Evolutionary conservation across 495 filamentous ascomycete genomes (phyloP).

Genomic region (Penicillium pulvis): DNA sequence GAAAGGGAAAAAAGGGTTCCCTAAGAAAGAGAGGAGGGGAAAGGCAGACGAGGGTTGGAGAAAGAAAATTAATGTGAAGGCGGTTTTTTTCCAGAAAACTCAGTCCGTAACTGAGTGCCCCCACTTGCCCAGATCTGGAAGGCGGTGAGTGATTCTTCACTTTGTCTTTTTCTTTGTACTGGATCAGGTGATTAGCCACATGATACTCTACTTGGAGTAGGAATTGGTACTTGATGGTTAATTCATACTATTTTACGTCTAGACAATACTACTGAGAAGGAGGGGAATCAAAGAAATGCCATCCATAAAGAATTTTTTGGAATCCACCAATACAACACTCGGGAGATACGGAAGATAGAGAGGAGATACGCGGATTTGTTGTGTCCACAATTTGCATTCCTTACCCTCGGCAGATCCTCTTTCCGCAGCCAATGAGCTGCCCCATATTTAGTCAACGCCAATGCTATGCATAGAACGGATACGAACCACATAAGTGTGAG

Average conservation of each 20-base stretch:
- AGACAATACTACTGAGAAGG: no score
- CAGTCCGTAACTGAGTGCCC: constrained; percentile 30
- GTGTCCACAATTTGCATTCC: constrained; percentile 6
- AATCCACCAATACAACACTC: neutral
- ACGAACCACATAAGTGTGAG: constrained; percentile 3
- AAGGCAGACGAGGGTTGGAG: constrained; percentile 32
- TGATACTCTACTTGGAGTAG: neutral
- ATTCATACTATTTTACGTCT: no score
- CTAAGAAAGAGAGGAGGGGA: constrained; percentile 46
- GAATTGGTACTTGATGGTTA: no score
- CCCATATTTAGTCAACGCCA: constrained; percentile 11
- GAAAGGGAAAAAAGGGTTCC: constrained; percentile 42
- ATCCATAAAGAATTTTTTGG: neutral
- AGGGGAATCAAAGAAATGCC: neutral
- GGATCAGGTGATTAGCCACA: neutral
- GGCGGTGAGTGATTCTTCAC: constrained; percentile 7
- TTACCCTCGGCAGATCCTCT: constrained; percentile 10
- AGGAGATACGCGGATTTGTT: neutral
- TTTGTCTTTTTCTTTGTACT: neutral
- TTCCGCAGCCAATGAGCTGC: constrained; percentile 17
- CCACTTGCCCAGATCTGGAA: constrained; percentile 28
- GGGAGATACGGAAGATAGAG: neutral
- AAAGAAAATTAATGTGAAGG: constrained; percentile 43
- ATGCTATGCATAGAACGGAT: no score
- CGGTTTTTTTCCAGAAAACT: constrained; percentile 42